A percentile compares a stretch with the other conserved stretches of the same genome.
Evolutionary conservation across 495 filamentous ascomycete genomes (phyloP).

Genomic region (Terfezia boudieri): DNA sequence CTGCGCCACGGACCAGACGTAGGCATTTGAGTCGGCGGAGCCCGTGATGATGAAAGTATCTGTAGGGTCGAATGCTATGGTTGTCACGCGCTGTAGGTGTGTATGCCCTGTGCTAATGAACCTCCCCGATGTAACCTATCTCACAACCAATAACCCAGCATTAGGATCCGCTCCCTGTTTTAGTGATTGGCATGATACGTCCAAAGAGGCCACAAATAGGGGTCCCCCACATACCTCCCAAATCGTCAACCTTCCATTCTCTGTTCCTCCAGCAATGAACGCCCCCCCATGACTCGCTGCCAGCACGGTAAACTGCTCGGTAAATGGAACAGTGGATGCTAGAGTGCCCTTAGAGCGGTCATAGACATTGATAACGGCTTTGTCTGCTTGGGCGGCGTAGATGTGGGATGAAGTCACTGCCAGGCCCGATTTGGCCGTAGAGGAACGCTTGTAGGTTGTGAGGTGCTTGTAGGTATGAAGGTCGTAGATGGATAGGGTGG

Average conservation of each 20-base stretch:
- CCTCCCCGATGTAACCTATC: slow-evolving; percentile 61
- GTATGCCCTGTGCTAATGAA: slow-evolving; percentile 68
- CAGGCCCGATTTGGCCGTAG: slow-evolving; percentile 50
- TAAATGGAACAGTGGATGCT: slow-evolving; percentile 67
- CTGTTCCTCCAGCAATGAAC: slow-evolving; percentile 63
- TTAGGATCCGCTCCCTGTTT: too few species aligned
- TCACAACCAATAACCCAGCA: neutral
- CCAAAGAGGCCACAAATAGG: too few species aligned
- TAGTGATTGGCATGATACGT: too few species aligned
- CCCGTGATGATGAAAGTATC: slow-evolving; percentile 67
- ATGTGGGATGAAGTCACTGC: slow-evolving; percentile 66
- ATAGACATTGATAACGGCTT: slow-evolving; percentile 83
- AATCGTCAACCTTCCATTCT: slow-evolving; percentile 60
- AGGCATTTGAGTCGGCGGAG: slow-evolving; percentile 68
- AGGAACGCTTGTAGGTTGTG: slow-evolving; percentile 82
- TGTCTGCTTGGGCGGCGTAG: slow-evolving; percentile 74
- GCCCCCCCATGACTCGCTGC: slow-evolving; percentile 35
- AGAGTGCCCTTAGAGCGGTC: slow-evolving; percentile 60
- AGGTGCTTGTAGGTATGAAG: slow-evolving; percentile 57
- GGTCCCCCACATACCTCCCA: slow-evolving; percentile 53
- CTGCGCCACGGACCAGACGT: slow-evolving; percentile 63
- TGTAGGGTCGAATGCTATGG: slow-evolving; percentile 45
- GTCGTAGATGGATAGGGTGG: slow-evolving; percentile 33
- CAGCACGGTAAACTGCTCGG: slow-evolving; percentile 59
- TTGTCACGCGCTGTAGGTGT: slow-evolving; percentile 68